Conservation (phyloP, 1,284 basidiomycete genomes). For the Mycena citricolor region DNA sequence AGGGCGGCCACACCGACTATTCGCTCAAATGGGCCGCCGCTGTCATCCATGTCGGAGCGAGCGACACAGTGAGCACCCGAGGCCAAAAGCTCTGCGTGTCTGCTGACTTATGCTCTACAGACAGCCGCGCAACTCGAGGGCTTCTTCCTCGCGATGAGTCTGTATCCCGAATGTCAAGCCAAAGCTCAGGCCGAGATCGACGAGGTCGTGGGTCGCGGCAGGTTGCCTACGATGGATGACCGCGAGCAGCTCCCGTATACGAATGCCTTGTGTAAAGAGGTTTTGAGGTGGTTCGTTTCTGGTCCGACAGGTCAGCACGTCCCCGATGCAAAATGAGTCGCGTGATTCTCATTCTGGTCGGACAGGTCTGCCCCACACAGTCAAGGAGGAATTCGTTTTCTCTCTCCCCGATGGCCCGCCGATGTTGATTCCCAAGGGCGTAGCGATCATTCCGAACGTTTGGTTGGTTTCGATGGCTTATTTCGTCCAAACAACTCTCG, state of each 20-base stretch:
- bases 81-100: too few species aligned
- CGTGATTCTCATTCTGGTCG: too few species aligned
- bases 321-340: too few species aligned
- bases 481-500: background rate
- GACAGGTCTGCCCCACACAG: too few species aligned
- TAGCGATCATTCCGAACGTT: slow-evolving; percentile 24
- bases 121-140: slow-evolving; percentile 26
- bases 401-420: too few species aligned
- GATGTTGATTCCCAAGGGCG: slow-evolving; percentile 25
- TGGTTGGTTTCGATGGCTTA: too few species aligned
- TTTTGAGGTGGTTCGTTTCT: slow-evolving; percentile 23
- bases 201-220: slow-evolving; percentile 22
- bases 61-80: slow-evolving; percentile 11
- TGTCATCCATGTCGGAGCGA: slow-evolving; percentile 10
- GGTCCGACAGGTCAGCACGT: background rate
- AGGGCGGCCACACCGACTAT: slow-evolving; percentile 9
- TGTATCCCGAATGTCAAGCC: slow-evolving; percentile 24
- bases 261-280: slow-evolving; percentile 24
- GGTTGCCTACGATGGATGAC: slow-evolving; percentile 23
- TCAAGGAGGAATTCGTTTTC: too few species aligned
- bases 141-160: slow-evolving; percentile 25
- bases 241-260: slow-evolving; percentile 25
- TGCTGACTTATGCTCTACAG: too few species aligned
- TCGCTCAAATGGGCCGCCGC: slow-evolving; percentile 17
- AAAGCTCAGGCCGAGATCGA: slow-evolving; percentile 27